A percentile compares a stretch with the other conserved stretches of the same genome.
Conservation (phyloP, 345 rosid species). For the Gossypium rotundifolium region DNA sequence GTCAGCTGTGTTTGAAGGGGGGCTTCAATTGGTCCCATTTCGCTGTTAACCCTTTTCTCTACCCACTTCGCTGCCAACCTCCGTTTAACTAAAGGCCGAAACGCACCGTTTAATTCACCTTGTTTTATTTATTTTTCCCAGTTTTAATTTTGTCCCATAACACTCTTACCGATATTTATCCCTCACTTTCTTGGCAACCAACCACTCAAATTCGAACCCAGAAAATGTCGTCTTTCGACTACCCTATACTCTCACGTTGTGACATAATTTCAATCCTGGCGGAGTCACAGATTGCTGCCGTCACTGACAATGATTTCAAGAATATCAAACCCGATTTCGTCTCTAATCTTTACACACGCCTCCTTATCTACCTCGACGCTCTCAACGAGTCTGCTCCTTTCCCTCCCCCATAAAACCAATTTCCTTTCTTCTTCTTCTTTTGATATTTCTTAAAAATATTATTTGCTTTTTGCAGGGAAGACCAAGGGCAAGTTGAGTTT, state of each 20-base stretch:
- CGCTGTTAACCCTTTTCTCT: too few relatives aligned
- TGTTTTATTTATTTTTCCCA: too few relatives aligned
- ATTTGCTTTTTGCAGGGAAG: slow-evolving; percentile 44
- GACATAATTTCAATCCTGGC: slow-evolving; percentile 52
- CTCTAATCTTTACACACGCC: slow-evolving; percentile 51
- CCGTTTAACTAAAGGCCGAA: too few relatives aligned
- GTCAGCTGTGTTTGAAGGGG: too few relatives aligned
- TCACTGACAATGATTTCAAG: slow-evolving; percentile 42
- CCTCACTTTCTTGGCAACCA: slow-evolving; percentile 11
- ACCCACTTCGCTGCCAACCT: too few relatives aligned
- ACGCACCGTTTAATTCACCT: too few relatives aligned
- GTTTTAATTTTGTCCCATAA: too few relatives aligned
- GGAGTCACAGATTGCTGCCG: slow-evolving; percentile 50
- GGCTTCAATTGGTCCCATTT: too few relatives aligned
- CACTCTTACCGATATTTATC: too few relatives aligned
- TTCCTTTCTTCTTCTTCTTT: background rate
- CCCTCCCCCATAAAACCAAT: background rate
- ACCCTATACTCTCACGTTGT: slow-evolving; percentile 51
- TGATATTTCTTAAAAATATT: too few relatives aligned
- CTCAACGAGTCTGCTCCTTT: slow-evolving; percentile 44
- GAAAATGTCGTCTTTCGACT: slow-evolving; percentile 64
- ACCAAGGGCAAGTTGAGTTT: slow-evolving; percentile 68
- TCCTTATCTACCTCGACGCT: slow-evolving; percentile 60
- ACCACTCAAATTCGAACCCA: background rate
- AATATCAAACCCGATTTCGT: slow-evolving; percentile 48